Conservation (phyloP, 129 eudicot genomes). For the Deinandra increscens region DNA sequence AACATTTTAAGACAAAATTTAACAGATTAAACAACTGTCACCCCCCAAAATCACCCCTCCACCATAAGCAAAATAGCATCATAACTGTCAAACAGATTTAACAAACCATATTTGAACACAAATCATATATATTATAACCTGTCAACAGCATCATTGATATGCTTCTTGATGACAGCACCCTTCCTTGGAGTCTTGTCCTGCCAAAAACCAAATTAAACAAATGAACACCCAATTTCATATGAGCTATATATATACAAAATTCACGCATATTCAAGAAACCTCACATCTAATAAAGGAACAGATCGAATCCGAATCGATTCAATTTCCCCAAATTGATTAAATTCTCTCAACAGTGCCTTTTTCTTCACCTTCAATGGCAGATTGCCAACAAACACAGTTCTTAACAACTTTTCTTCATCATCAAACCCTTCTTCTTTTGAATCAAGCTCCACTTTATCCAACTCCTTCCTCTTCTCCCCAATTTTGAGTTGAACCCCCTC, state of each 20-base stretch:
- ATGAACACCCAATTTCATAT: background rate
- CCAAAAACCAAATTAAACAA: background rate
- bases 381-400: slow-evolving; percentile 96
- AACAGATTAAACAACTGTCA: background rate
- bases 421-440: slow-evolving; percentile 93
- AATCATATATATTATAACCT: slow-evolving; percentile 43
- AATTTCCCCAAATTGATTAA: slow-evolving; percentile 75
- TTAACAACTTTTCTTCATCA: slow-evolving; percentile 85
- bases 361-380: slow-evolving; percentile 90
- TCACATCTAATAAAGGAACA: slow-evolving; percentile 75
- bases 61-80: background rate
- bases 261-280: slow-evolving; percentile 26
- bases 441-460: slow-evolving; percentile 61
- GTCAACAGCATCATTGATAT: slow-evolving; percentile 80
- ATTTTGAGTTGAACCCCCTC: slow-evolving; percentile 33
- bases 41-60: background rate
- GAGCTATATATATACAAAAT: background rate
- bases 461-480: slow-evolving; percentile 85
- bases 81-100: background rate
- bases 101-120: background rate
- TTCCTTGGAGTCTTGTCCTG: slow-evolving; percentile 90
- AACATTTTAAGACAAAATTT: slow-evolving; percentile 1
- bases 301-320: slow-evolving; percentile 91
- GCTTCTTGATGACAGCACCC: slow-evolving; percentile 75
- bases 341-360: slow-evolving; percentile 71